These are phyloP conservation scores for Phialocephala sp. DNA, from an alignment of 2,329 filamentous ascomycete species.

Conservation along the genomic window DNA sequence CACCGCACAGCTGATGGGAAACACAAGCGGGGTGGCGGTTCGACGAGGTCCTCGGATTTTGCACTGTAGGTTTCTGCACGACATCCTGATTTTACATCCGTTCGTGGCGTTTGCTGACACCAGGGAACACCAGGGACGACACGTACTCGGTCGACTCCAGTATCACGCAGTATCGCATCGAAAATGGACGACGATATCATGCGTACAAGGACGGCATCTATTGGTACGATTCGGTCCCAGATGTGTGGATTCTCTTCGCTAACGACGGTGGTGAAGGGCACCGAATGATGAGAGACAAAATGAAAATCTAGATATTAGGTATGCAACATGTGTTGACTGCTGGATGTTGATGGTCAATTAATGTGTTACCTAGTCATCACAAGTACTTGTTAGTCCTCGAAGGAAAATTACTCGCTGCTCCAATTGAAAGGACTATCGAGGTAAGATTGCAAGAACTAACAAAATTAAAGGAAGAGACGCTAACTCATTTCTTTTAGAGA, in stretches of 20 bases:
- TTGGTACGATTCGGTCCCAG: constrained; percentile 28
- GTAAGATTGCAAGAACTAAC: constrained; percentile 14
- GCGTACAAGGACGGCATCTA: constrained; percentile 50
- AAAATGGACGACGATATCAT: constrained; percentile 57
- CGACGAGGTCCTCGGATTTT: constrained; percentile 19
- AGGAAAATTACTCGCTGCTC: constrained; percentile 37
- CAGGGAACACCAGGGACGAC: constrained; percentile 19
- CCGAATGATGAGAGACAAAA: constrained; percentile 42
- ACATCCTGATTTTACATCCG: background rate
- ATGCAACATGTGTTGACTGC: background rate
- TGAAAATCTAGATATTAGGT: constrained; percentile 39
- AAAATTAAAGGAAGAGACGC: background rate
- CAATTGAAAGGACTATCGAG: constrained; percentile 40
- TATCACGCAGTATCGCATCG: constrained; percentile 41
- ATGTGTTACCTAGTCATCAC: background rate
- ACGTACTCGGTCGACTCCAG: constrained; percentile 44
- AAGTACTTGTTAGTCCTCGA: constrained; percentile 33
- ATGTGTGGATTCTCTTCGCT: background rate
- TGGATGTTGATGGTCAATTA: background rate
- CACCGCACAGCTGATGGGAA: background rate
- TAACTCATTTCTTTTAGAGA: constrained; percentile 31
- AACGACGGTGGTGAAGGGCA: constrained; percentile 30
- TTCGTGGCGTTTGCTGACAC: background rate
- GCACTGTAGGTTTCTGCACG: constrained; percentile 15
- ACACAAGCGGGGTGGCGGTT: constrained; percentile 12